Evolutionary conservation across 306 rosid species (phyloP), one percentile per base, ranked within the genome.

Genomic region (Cucumis sativus): DNA sequence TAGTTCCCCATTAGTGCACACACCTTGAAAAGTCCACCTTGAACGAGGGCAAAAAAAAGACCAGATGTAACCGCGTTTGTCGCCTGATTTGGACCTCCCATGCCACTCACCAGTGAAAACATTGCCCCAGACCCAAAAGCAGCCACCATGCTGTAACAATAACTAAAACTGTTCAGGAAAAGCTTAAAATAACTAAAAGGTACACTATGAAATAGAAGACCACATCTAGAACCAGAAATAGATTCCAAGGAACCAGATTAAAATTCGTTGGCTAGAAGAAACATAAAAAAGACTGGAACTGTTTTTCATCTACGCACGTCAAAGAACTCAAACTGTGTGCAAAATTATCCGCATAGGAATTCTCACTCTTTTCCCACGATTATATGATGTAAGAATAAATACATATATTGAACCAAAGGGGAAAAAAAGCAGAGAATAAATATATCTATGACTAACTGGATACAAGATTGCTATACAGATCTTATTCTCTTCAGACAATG

Each of bases 21-120:
- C 75, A 96, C 98, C 97, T 92, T 89, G 84, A 89, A 96, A 79
- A 96, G 80, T 73, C 99, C 99, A 80, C 99, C 99, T 84, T 96
- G 99, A 87, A 91, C 88, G 77, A 91, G 90, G 63, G 99, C 96
- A 65, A 96, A 96, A 85, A 92, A 91, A 23, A 96, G 84, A 77
- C 99, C 99, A n/a, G 98, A 96, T 79, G 93, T 89, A 81, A 77
- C 83, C 45, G 97, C 99, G 80, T 85, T 96, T 37, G 84, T 86
- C 37, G 80, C 97, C 81, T 79, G 96, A 84, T 90, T 95, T 37
- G 97, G 97, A 56, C 96, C 99, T 64, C 97, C 98, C 87, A 92
- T 77, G 79, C 99, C 99, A 78, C 97, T 92, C 74, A 92, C 99
- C 82, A 96, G 68, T 37, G 99, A 88, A 83, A 96, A 96, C 85